phyloP scores from a whole-genome alignment of 106 monocot species.

The Triglochin maritima region DNA sequence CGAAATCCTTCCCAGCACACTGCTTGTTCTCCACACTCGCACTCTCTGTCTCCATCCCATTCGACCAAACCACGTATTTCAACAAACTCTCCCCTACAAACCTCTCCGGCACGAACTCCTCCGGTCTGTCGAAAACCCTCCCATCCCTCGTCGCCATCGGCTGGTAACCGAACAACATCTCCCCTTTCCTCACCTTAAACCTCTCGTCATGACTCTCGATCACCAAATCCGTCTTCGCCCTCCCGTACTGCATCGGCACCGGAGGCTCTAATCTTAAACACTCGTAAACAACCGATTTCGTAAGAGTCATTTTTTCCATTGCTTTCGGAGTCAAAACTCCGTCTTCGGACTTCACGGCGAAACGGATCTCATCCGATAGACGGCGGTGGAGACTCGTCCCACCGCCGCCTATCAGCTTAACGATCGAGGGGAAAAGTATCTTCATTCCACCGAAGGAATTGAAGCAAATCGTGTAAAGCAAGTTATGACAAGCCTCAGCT shows the following conservation, averaged over 20 bases:
- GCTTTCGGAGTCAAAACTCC: constrained; percentile 6
- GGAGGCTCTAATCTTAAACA: constrained; percentile 81
- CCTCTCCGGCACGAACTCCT: constrained; percentile 65
- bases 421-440: constrained; percentile 22
- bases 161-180: constrained; percentile 86
- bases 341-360: constrained; percentile 9
- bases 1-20: constrained; percentile 21
- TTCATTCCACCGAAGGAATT: constrained; percentile 33
- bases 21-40: constrained; percentile 14
- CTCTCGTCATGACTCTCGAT: constrained; percentile 58
- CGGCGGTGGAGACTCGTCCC: constrained; percentile 19
- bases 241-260: constrained; percentile 71
- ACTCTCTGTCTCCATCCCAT: constrained; percentile 11
- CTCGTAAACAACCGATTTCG: constrained; percentile 72
- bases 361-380: constrained; percentile 33
- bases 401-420: constrained; percentile 21
- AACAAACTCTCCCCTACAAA: constrained; percentile 50
- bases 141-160: constrained; percentile 80
- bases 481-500: constrained; percentile 40
- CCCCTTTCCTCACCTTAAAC: constrained; percentile 50
- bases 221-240: constrained; percentile 57
- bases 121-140: constrained; percentile 54
- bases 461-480: constrained; percentile 34
- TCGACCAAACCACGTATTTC: constrained; percentile 64
- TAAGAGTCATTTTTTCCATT: constrained; percentile 41